phyloP scores from a whole-genome alignment of 2,329 filamentous ascomycete species.

The Coleophoma cylindrospora region DNA sequence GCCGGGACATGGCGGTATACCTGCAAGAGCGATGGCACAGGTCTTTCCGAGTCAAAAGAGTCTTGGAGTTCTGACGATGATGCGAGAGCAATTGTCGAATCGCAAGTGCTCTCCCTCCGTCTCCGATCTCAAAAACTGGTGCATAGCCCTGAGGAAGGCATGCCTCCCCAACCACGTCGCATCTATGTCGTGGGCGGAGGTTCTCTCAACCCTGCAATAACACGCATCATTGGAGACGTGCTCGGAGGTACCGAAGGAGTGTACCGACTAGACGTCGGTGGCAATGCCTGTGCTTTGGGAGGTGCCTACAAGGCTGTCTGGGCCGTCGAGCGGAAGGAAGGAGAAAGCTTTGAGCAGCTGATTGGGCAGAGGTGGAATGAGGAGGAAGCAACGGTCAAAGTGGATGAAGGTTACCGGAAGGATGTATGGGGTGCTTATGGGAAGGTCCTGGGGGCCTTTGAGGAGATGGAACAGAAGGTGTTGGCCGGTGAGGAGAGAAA shows the following conservation, averaged over 20 bases:
- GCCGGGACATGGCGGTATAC: conserved; percentile 84
- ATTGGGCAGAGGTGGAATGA: conserved; percentile 83
- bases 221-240: conserved; percentile 78
- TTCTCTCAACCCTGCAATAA: conserved; percentile 84
- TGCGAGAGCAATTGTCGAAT: conserved; percentile 83
- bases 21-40: conserved; percentile 48
- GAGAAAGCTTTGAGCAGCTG: conserved; percentile 82
- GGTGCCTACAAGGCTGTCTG: conserved; percentile 96
- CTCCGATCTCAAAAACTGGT: conserved; percentile 79
- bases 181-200: conserved; percentile 95
- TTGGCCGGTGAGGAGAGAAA: conserved; percentile 36
- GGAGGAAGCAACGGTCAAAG: conserved; percentile 73
- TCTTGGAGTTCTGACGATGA: conserved; percentile 63
- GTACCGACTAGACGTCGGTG: conserved; percentile 88
- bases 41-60: conserved; percentile 32
- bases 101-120: conserved; percentile 87
- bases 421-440: conserved; percentile 76
- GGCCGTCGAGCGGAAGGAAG: conserved; percentile 65
- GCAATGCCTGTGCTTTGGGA: conserved; percentile 90
- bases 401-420: conserved; percentile 74
- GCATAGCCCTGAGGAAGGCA: conserved; percentile 38
- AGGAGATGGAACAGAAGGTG: conserved; percentile 66
- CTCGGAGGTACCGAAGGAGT: conserved; percentile 86
- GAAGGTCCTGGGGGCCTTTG: conserved; percentile 69
- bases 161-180: conserved; percentile 80